These are phyloP conservation scores for Poteriospumella lacustris DNA, from an alignment of 108 stramenopile species.

Conservation along the genomic window DNA sequence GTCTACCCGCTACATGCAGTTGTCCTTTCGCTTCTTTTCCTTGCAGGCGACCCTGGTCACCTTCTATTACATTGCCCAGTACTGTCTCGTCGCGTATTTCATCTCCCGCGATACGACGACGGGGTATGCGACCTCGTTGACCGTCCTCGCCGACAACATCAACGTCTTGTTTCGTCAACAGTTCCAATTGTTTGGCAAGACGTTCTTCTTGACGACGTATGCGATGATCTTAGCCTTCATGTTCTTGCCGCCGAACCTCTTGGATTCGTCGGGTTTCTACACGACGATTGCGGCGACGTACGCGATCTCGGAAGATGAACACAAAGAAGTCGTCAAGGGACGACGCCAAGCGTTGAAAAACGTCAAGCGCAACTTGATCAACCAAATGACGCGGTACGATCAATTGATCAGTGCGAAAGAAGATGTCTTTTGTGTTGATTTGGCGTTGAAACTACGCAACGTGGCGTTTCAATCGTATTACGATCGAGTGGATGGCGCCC, in stretches of 20 bases:
- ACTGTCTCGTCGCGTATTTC: neutral
- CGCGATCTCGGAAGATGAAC: constrained; percentile 14
- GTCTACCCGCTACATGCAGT: constrained; percentile 41
- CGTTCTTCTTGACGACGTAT: constrained; percentile 13
- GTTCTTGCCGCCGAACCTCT: neutral
- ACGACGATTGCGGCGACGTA: constrained; percentile 16
- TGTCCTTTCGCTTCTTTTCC: constrained; percentile 51
- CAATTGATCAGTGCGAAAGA: constrained; percentile 9
- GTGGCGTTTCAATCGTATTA: constrained; percentile 25
- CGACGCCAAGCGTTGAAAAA: neutral
- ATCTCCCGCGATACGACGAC: neutral
- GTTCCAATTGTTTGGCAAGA: constrained; percentile 14
- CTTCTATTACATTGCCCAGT: constrained; percentile 14
- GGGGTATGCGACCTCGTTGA: neutral
- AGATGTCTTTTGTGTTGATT: constrained; percentile 29
- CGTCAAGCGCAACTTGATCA: neutral
- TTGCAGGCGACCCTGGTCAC: constrained; percentile 38
- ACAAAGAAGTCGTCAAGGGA: neutral
- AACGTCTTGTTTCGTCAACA: constrained; percentile 26
- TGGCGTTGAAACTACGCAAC: constrained; percentile 19
- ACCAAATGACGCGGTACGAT: neutral
- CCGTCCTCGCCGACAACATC: neutral
- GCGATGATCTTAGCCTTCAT: constrained; percentile 22
- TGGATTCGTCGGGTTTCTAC: neutral
- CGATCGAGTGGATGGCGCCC: neutral